phyloP scores from a whole-genome alignment of 2,329 filamentous ascomycete species.

The Pseudogymnoascus sp. region DNA sequence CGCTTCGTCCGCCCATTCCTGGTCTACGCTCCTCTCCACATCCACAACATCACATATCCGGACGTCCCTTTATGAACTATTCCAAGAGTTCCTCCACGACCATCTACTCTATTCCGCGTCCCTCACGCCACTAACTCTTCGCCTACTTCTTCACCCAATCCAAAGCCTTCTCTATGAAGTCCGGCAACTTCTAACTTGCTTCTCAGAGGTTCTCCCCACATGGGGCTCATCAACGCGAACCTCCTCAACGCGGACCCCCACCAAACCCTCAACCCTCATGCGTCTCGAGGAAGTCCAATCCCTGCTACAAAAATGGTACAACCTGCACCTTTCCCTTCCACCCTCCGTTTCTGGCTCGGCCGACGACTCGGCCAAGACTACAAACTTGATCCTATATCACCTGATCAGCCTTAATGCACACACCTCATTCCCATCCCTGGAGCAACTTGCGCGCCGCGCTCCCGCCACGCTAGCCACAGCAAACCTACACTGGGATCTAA shows the following conservation, averaged over 20 bases:
- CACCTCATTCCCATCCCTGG: conserved; percentile 59
- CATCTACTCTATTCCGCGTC: conserved; percentile 43
- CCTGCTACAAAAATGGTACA: conserved; percentile 58
- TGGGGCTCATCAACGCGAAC: conserved; percentile 35
- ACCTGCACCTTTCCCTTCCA: conserved; percentile 41
- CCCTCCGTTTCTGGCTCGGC: conserved; percentile 38
- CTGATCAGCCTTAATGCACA: conserved; percentile 62
- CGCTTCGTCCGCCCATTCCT: neutral
- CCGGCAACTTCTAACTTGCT: conserved; percentile 56
- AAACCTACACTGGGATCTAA: conserved; percentile 39
- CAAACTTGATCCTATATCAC: conserved; percentile 62
- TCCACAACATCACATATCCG: conserved; percentile 20
- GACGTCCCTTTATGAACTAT: conserved; percentile 55
- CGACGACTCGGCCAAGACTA: conserved; percentile 51
- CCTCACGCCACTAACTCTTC: conserved; percentile 48
- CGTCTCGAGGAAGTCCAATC: conserved; percentile 57
- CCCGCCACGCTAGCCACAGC: conserved; percentile 40
- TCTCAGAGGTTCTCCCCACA: conserved; percentile 45
- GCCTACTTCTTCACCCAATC: conserved; percentile 60
- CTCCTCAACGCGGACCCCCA: conserved; percentile 38
- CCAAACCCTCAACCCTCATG: conserved; percentile 50
- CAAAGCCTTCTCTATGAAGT: conserved; percentile 58
- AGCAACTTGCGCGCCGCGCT: conserved; percentile 56
- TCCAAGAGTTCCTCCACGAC: conserved; percentile 59
- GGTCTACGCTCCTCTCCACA: neutral